phyloP scores from a whole-genome alignment of 1,284 basidiomycete species.

The Cutaneotrichosporon daszewskae region DNA sequence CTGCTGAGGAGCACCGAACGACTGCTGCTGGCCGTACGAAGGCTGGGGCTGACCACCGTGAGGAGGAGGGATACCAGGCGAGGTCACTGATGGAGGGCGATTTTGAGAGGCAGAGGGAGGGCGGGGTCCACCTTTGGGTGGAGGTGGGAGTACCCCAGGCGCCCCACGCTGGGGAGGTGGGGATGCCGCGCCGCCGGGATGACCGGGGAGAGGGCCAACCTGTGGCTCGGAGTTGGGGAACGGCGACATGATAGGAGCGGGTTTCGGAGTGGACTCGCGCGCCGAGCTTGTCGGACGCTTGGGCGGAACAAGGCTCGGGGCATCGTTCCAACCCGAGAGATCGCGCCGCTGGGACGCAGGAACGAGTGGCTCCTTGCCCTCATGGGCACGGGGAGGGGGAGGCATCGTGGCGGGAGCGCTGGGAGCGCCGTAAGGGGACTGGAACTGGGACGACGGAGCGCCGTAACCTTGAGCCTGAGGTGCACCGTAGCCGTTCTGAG shows the following conservation, averaged over 20 bases:
- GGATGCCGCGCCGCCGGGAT: no score
- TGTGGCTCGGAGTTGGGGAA: slow-evolving; percentile 64
- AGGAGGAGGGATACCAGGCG: neutral
- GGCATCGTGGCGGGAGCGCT: slow-evolving; percentile 27
- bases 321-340: slow-evolving; percentile 85
- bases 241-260: slow-evolving; percentile 72
- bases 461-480: slow-evolving; percentile 26
- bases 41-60: slow-evolving; percentile 12
- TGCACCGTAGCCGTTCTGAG: slow-evolving; percentile 3
- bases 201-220: slow-evolving; percentile 1
- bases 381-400: slow-evolving; percentile 41
- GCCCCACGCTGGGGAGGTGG: slow-evolving; percentile 36
- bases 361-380: slow-evolving; percentile 24
- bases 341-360: slow-evolving; percentile 51
- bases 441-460: slow-evolving; percentile 19
- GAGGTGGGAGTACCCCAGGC: slow-evolving; percentile 42
- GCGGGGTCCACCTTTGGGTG: slow-evolving; percentile 42
- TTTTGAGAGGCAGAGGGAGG: slow-evolving; percentile 35
- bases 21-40: slow-evolving; percentile 5
- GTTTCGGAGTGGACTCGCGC: slow-evolving; percentile 51
- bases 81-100: neutral
- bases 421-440: slow-evolving; percentile 30
- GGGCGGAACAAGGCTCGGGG: slow-evolving; percentile 48
- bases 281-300: slow-evolving; percentile 56
- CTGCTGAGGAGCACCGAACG: slow-evolving; percentile 2